Evolutionary conservation across 192 early-diverging fungal genomes (phyloP), one percentile per base, ranked within the genome.

Genomic region (Podila verticillata): DNA sequence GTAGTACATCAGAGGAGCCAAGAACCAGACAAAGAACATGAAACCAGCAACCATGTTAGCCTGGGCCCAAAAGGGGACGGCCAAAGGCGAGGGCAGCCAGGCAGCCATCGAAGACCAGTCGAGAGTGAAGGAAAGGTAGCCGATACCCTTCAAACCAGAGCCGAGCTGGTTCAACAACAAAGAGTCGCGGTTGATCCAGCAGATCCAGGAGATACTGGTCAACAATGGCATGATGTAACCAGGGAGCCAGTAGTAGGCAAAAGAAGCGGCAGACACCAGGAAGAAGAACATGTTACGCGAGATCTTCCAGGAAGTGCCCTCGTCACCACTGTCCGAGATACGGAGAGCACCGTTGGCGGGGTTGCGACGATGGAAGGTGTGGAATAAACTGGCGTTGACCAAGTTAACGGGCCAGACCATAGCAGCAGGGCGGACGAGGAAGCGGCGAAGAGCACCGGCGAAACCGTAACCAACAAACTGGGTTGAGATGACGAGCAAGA

Each of bases 381-480:
- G 88, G 82, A 95, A 94, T 28, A 96, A 81, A 13, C 93, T 90
- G 32, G 94, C 90, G 56, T 89, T 90, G 39, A 93, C 86, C 51
- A 97, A 84, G 44, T 87, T 91, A 5, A 87, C 74, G 10, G 97
- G 97, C 95, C 95, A 98, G 44, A 95, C 85, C 95, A 97, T 96
- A 9, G 90, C 84, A 3, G 93, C 84, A 31, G 96, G 96, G 59
- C 92, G 89, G 9, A 98, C 95, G n/a, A 98, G 84, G 80, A 91
- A 95, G 28, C 89, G 88, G 32, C 95, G 92, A 34, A 84, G 70
- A 29, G 79, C 77, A 48, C 92, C 93, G 7, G 93, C 51, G 85
- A 84, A 19, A 91, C 80, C 67, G 92, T 95, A 57, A 91, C 92
- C 83, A 93, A 80, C 70, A 68, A 80, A 80, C 32, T 80, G 77